Evolutionary conservation across 441 rosid genomes (phyloP).

Genomic region (Eruca vesicaria): DNA sequence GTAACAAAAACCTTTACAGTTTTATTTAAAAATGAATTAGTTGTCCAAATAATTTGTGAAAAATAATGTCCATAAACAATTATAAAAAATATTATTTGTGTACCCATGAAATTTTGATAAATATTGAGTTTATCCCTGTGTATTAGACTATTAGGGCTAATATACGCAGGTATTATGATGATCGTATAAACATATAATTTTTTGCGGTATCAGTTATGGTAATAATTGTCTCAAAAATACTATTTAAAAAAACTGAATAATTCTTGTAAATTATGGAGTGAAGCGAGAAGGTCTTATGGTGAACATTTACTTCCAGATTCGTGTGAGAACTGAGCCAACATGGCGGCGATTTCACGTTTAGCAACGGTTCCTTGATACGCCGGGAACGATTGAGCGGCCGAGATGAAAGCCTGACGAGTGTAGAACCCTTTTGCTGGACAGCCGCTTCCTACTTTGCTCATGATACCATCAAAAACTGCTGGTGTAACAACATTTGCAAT

Average conservation of each 20-base stretch:
- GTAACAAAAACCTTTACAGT: slow-evolving; percentile 51
- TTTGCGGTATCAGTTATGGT: background rate
- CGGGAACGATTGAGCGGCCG: slow-evolving; percentile 40
- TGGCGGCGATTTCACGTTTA: slow-evolving; percentile 72
- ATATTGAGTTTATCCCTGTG: background rate
- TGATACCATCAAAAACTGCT: slow-evolving; percentile 52
- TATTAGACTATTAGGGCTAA: background rate
- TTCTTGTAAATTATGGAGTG: background rate
- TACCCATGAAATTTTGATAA: background rate
- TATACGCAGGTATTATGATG: background rate
- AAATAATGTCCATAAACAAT: background rate
- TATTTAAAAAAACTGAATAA: background rate
- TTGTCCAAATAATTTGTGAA: background rate
- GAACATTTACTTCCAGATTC: slow-evolving; percentile 53
- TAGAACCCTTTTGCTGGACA: slow-evolving; percentile 69
- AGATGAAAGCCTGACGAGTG: slow-evolving; percentile 46
- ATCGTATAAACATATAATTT: background rate
- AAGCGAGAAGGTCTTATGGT: slow-evolving; percentile 6
- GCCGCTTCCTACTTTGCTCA: slow-evolving; percentile 38
- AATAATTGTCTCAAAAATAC: background rate
- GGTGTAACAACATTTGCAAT: slow-evolving; percentile 49
- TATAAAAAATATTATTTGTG: background rate
- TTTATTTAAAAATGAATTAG: background rate
- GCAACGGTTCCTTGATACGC: slow-evolving; percentile 46
- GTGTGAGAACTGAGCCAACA: slow-evolving; percentile 71